These are phyloP conservation scores for Ustilaginoidea virens DNA, from an alignment of 2,329 filamentous ascomycete species.

Conservation along the genomic window DNA sequence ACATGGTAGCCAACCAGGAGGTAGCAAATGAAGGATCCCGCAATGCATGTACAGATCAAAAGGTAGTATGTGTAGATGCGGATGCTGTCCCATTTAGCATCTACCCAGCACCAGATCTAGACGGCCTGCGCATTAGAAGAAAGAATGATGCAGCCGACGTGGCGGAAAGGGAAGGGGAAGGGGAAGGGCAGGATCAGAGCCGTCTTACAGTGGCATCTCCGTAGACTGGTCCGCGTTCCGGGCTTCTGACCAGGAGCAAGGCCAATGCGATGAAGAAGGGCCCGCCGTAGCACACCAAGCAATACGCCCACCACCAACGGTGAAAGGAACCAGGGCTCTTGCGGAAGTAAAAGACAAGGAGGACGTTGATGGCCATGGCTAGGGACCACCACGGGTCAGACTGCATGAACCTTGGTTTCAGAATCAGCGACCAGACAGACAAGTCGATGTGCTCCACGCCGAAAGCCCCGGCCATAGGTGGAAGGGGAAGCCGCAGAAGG, in stretches of 20 bases:
- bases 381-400: conserved; percentile 65
- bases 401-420: conserved; percentile 50
- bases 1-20: conserved; percentile 42
- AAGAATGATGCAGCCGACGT: no score
- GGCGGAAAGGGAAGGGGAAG: no score
- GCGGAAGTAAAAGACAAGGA: conserved; percentile 49
- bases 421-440: no score
- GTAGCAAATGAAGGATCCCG: conserved; percentile 38
- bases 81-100: conserved; percentile 34
- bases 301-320: conserved; percentile 58
- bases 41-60: conserved; percentile 44
- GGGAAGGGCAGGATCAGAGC: background rate
- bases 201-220: conserved; percentile 39
- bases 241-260: conserved; percentile 40
- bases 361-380: conserved; percentile 72
- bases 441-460: no score
- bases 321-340: conserved; percentile 50
- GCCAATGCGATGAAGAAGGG: conserved; percentile 52
- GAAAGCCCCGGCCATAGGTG: no score
- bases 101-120: conserved; percentile 49
- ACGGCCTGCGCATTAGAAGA: background rate
- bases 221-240: conserved; percentile 27
- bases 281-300: conserved; percentile 53
- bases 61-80: conserved; percentile 48
- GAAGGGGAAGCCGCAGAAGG: no score